These are phyloP conservation scores for Colletotrichum sojae DNA, from an alignment of 2,329 filamentous ascomycete species.

Conservation along the genomic window DNA sequence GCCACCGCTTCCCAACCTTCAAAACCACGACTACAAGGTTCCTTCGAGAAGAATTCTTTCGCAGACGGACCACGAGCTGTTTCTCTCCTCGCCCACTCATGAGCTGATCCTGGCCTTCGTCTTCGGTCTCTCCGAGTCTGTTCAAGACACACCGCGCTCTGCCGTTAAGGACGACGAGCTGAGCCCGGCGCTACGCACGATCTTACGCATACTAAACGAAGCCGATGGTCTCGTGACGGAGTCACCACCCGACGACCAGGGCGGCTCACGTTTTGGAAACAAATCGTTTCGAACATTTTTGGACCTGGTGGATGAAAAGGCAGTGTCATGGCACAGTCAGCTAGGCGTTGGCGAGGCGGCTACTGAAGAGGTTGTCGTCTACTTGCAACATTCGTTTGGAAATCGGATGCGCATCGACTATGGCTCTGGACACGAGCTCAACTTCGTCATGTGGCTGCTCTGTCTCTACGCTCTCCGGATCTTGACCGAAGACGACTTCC, in stretches of 20 bases:
- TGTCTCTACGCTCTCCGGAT: slow-evolving; percentile 86
- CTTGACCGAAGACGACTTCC: slow-evolving; percentile 77
- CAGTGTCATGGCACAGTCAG: slow-evolving; percentile 72
- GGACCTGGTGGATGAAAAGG: slow-evolving; percentile 73
- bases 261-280: slow-evolving; percentile 94
- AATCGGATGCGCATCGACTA: slow-evolving; percentile 93
- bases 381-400: slow-evolving; percentile 87
- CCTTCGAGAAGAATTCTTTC: slow-evolving; percentile 89
- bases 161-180: slow-evolving; percentile 69
- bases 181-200: slow-evolving; percentile 72
- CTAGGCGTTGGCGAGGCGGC: slow-evolving; percentile 71
- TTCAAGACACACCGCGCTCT: slow-evolving; percentile 78
- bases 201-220: slow-evolving; percentile 79
- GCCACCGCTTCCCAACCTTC: slow-evolving; percentile 75
- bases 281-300: slow-evolving; percentile 89
- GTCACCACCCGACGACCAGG: slow-evolving; percentile 87
- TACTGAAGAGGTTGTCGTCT: slow-evolving; percentile 80
- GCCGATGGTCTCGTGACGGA: slow-evolving; percentile 76
- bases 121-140: slow-evolving; percentile 87
- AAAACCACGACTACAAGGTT: slow-evolving; percentile 71
- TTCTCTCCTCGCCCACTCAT: slow-evolving; percentile 83
- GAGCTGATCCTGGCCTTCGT: slow-evolving; percentile 85
- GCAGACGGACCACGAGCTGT: slow-evolving; percentile 82
- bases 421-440: slow-evolving; percentile 96
- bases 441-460: slow-evolving; percentile 97